Percentiles rank a stretch among this genome's conserved stretches.
These are phyloP conservation scores for Suhomyces vadensis DNA, from an alignment of 805 yeast genomes.

Conservation along the genomic window DNA sequence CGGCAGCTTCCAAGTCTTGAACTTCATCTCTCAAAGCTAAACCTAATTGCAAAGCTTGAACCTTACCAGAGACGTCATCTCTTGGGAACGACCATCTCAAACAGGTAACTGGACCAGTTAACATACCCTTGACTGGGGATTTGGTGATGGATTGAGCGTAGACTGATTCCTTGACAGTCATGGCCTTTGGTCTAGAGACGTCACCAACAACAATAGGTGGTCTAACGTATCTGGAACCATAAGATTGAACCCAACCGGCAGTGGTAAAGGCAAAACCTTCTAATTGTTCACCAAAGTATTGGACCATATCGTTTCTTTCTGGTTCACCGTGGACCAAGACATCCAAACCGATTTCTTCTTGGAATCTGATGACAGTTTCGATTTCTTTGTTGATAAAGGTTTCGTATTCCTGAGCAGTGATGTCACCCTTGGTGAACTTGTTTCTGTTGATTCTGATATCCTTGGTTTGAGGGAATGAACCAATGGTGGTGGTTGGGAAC, in stretches of 20 bases:
- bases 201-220: constrained; percentile 99
- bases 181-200: constrained; percentile 96
- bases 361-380: constrained; percentile 94
- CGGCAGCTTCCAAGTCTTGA: constrained; percentile 96
- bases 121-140: constrained; percentile 99
- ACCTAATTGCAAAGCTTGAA: constrained; percentile 95
- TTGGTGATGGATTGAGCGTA: constrained; percentile 96
- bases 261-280: constrained; percentile 98
- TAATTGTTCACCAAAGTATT: constrained; percentile 98
- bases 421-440: constrained; percentile 96
- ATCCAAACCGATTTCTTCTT: constrained; percentile 97
- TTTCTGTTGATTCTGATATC: constrained; percentile 98
- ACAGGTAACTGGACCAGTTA: constrained; percentile 99
- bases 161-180: constrained; percentile 99
- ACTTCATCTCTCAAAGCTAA: constrained; percentile 99
- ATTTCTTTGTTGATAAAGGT: constrained; percentile 96
- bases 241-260: constrained; percentile 99
- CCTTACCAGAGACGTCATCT: constrained; percentile 90
- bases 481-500: constrained; percentile 99
- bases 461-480: constrained; percentile 99
- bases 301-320: constrained; percentile 99
- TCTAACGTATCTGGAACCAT: constrained; percentile 99
- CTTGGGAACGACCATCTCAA: constrained; percentile 99
- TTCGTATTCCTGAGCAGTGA: constrained; percentile 93
- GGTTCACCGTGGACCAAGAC: constrained; percentile 99